Evolutionary conservation across 257 asterid species (phyloP).

Genomic region (Gardenia jasminoides): DNA sequence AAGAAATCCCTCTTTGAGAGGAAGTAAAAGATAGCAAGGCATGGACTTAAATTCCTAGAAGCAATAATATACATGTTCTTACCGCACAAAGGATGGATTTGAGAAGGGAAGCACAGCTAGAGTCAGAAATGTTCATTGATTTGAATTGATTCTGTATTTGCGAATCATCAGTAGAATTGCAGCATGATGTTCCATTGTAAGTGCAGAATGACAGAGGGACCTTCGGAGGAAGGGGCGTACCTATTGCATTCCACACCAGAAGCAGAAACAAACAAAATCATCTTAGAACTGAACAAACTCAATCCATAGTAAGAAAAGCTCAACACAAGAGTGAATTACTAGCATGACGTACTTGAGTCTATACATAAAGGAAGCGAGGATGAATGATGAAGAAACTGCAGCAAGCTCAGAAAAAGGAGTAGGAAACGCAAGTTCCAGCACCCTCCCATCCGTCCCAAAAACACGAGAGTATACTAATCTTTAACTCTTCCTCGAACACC

Average conservation of each 20-base stretch:
- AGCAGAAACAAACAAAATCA: slow-evolving; percentile 10
- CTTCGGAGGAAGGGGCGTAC: slow-evolving; percentile 53
- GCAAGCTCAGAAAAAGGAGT: slow-evolving; percentile 38
- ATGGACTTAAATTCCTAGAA: background rate
- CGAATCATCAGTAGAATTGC: slow-evolving; percentile 52
- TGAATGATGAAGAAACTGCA: slow-evolving; percentile 52
- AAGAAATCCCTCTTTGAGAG: background rate
- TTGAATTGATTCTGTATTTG: slow-evolving; percentile 45
- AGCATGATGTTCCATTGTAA: slow-evolving; percentile 73
- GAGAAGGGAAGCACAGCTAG: slow-evolving; percentile 65
- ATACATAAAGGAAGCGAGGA: slow-evolving; percentile 59
- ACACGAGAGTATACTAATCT: background rate
- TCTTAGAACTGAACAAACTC: background rate
- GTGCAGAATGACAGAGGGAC: slow-evolving; percentile 56
- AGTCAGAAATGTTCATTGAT: slow-evolving; percentile 65
- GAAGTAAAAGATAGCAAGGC: background rate
- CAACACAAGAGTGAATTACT: slow-evolving; percentile 13
- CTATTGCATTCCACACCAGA: slow-evolving; percentile 29
- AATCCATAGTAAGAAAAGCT: background rate
- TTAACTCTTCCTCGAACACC: slow-evolving; percentile 4
- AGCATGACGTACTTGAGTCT: slow-evolving; percentile 58
- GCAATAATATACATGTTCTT: slow-evolving; percentile 18
- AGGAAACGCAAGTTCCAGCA: slow-evolving; percentile 30
- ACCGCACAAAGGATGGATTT: slow-evolving; percentile 83
- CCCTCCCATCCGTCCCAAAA: slow-evolving; percentile 35